Conservation (phyloP, 2,329 filamentous ascomycete genomes). For the Arthrobotrys sphaeroides region DNA sequence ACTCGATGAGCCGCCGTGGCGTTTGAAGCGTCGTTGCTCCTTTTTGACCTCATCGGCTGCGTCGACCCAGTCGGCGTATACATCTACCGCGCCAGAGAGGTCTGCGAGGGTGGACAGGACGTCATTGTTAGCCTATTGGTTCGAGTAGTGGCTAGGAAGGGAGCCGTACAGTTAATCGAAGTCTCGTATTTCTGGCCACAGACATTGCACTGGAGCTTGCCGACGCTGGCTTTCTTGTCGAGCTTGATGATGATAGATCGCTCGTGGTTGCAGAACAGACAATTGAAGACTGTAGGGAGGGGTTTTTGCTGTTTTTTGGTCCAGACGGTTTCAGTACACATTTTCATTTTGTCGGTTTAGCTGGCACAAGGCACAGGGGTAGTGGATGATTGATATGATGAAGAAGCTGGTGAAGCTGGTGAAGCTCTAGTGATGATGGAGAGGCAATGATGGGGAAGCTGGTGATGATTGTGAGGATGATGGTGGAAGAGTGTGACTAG, state of each 20-base stretch:
- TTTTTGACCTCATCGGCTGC: slow-evolving; percentile 81
- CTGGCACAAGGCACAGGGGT: too few relatives aligned
- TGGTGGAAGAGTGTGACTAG: not conserved
- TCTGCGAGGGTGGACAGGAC: slow-evolving; percentile 69
- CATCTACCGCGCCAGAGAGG: slow-evolving; percentile 88
- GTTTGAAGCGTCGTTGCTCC: slow-evolving; percentile 61
- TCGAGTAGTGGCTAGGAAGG: not conserved
- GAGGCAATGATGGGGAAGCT: not conserved
- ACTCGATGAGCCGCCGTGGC: slow-evolving; percentile 60
- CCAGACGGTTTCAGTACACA: too few relatives aligned
- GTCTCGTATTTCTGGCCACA: slow-evolving; percentile 95
- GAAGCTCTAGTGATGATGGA: too few relatives aligned
- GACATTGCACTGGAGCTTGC: slow-evolving; percentile 86
- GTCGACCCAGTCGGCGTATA: slow-evolving; percentile 98
- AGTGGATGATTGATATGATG: too few relatives aligned
- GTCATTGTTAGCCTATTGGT: too few relatives aligned
- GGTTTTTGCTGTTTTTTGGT: slow-evolving; percentile 73
- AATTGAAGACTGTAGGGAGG: slow-evolving; percentile 86
- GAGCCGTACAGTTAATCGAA: slow-evolving; percentile 80
- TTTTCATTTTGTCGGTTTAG: too few relatives aligned
- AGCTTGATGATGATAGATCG: slow-evolving; percentile 89
- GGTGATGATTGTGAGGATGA: not conserved
- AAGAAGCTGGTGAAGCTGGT: too few relatives aligned
- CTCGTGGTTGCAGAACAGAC: slow-evolving; percentile 98
- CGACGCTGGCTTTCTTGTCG: slow-evolving; percentile 90